phyloP scores from a whole-genome alignment of 768 basidiomycete species.

The Termitomyces sp. region DNA sequence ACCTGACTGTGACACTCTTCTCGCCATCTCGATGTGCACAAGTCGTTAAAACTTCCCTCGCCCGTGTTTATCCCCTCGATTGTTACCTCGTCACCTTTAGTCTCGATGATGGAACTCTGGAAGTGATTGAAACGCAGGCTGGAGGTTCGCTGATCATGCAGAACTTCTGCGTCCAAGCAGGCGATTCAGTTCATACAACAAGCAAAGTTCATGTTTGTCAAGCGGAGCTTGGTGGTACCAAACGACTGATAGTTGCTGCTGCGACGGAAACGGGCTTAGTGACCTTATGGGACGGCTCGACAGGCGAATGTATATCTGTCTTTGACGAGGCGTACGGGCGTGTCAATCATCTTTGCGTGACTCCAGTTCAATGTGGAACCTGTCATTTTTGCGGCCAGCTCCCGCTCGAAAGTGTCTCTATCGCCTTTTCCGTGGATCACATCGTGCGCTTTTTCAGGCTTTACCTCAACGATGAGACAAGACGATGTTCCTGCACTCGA shows the following conservation, averaged over 20 bases:
- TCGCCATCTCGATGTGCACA: slow-evolving; percentile 34
- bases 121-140: slow-evolving; percentile 49
- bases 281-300: slow-evolving; percentile 72
- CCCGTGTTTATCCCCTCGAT: slow-evolving; percentile 42
- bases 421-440: slow-evolving; percentile 63
- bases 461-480: slow-evolving; percentile 47
- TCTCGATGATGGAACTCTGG: slow-evolving; percentile 60
- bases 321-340: slow-evolving; percentile 55
- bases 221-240: slow-evolving; percentile 43
- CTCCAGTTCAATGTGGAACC: slow-evolving; percentile 42
- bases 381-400: slow-evolving; percentile 72
- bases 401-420: slow-evolving; percentile 56
- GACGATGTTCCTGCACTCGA: slow-evolving; percentile 64
- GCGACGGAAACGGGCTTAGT: slow-evolving; percentile 63
- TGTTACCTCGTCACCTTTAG: slow-evolving; percentile 51
- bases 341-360: slow-evolving; percentile 57
- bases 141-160: slow-evolving; percentile 33
- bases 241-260: slow-evolving; percentile 50
- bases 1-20: slow-evolving; percentile 29
- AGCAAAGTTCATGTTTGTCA: slow-evolving; percentile 47
- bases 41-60: slow-evolving; percentile 42
- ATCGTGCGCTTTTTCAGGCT: slow-evolving; percentile 61
- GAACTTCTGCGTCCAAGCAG: slow-evolving; percentile 50
- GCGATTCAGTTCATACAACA: slow-evolving; percentile 51
- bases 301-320: slow-evolving; percentile 55